Evolutionary conservation across 164 flowering plant species (phyloP).

Genomic region (Akebia trifoliata): DNA sequence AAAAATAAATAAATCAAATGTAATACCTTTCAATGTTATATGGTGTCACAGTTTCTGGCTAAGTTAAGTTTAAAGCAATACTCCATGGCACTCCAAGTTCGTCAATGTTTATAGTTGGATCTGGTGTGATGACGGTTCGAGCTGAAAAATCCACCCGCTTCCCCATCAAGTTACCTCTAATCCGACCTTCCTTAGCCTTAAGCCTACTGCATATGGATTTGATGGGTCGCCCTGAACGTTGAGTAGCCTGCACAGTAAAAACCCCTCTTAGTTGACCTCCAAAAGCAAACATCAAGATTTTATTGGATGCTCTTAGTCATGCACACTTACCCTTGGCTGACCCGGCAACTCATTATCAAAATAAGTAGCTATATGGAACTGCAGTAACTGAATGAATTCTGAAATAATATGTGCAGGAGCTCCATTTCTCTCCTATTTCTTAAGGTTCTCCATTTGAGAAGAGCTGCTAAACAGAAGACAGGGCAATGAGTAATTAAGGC

Average conservation of each 20-base stretch:
- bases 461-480: too few species aligned
- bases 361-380: constrained; percentile 95
- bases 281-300: constrained; percentile 1
- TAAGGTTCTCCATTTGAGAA: constrained; percentile 96
- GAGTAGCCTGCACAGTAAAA: constrained; percentile 69
- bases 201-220: constrained; percentile 97
- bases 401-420: constrained; percentile 97
- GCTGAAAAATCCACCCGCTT: constrained; percentile 99
- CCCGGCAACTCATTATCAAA: constrained; percentile 99
- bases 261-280: not conserved
- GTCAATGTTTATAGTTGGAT: constrained; percentile 96
- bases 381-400: constrained; percentile 91
- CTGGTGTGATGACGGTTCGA: constrained; percentile 96
- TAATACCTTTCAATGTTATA: constrained; percentile 91
- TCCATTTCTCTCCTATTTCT: constrained; percentile 91
- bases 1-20: not conserved
- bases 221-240: constrained; percentile 93
- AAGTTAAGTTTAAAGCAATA: constrained; percentile 92
- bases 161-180: constrained; percentile 98
- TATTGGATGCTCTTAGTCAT: not conserved
- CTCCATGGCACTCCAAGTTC: constrained; percentile 99
- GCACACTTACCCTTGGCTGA: constrained; percentile 76
- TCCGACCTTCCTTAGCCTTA: constrained; percentile 98
- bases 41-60: constrained; percentile 98
- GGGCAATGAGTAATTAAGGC: too few species aligned